Conservation (phyloP, 331 rosid genomes). For the Malus hybrid region DNA sequence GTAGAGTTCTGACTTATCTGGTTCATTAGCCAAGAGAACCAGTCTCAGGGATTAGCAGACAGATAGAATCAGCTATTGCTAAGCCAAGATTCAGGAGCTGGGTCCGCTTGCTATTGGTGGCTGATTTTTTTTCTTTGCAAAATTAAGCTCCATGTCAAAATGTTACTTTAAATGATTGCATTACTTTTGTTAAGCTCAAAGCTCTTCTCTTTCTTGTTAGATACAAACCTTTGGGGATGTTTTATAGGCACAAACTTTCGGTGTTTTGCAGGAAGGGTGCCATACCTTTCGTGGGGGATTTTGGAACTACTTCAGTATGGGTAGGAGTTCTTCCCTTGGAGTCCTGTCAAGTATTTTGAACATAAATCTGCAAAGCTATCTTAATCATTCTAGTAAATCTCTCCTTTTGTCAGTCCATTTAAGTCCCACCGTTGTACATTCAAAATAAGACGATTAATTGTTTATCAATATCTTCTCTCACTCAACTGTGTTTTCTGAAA, state of each 20-base stretch:
- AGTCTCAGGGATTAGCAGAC: neutral
- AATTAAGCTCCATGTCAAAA: neutral
- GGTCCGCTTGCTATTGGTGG: neutral
- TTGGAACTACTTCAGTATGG: conserved; percentile 99
- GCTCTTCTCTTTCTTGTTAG: conserved; percentile 6
- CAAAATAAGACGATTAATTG: neutral
- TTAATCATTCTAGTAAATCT: neutral
- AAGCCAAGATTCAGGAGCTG: neutral
- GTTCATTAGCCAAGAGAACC: neutral
- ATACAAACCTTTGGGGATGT: neutral
- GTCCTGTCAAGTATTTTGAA: conserved; percentile 10
- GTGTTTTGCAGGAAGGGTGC: conserved; percentile 64
- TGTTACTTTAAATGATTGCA: conserved; percentile 1
- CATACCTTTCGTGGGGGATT: conserved; percentile 98
- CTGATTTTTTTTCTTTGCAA: neutral
- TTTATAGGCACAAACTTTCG: conserved; percentile 17
- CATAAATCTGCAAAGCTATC: conserved; percentile 5
- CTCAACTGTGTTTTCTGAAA: conserved; percentile 2
- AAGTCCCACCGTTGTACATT: neutral
- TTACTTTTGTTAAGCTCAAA: conserved; percentile 14
- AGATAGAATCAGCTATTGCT: neutral
- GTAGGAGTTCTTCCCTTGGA: conserved; percentile 31
- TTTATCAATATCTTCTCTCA: neutral
- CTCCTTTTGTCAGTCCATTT: conserved; percentile 1
- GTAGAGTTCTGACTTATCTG: neutral